phyloP scores from a whole-genome alignment of 2,329 filamentous ascomycete species.

The Cercospora beticola region DNA sequence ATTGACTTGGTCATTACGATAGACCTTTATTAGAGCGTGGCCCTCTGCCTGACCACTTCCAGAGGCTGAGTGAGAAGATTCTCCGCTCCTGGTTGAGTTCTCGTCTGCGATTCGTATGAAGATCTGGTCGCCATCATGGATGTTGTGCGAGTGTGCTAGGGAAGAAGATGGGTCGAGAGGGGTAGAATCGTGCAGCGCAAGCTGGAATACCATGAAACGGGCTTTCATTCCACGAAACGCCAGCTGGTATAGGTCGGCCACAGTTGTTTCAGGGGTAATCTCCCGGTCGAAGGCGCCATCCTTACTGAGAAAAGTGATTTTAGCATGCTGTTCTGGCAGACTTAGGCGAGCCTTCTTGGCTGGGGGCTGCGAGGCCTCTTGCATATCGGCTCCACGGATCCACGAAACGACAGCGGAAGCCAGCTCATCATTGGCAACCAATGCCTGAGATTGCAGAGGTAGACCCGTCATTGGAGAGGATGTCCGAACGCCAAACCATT shows the following conservation, averaged over 20 bases:
- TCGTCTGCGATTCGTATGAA: constrained; percentile 24
- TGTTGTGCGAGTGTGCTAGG: neutral
- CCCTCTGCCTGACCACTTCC: neutral
- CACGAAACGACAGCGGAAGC: constrained; percentile 31
- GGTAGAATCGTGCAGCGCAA: constrained; percentile 18
- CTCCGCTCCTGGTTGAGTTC: neutral
- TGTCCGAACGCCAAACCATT: constrained; percentile 37
- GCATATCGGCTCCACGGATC: constrained; percentile 22
- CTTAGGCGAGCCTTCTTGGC: constrained; percentile 10
- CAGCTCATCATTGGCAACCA: constrained; percentile 28
- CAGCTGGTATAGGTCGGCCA: constrained; percentile 31
- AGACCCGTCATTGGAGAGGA: constrained; percentile 38
- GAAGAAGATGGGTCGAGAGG: neutral
- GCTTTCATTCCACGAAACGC: constrained; percentile 34
- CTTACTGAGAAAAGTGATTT: constrained; percentile 22
- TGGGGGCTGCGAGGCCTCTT: neutral
- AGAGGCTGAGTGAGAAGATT: neutral
- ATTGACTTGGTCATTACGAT: neutral
- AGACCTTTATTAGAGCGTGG: constrained; percentile 28
- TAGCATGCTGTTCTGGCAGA: neutral
- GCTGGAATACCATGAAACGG: constrained; percentile 30
- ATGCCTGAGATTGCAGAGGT: constrained; percentile 24
- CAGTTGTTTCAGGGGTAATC: constrained; percentile 5
- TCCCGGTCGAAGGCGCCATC: constrained; percentile 21
- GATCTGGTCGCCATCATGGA: constrained; percentile 18